Conservation (phyloP, 2,329 filamentous ascomycete species). For the Aspergillus sp. region DNA sequence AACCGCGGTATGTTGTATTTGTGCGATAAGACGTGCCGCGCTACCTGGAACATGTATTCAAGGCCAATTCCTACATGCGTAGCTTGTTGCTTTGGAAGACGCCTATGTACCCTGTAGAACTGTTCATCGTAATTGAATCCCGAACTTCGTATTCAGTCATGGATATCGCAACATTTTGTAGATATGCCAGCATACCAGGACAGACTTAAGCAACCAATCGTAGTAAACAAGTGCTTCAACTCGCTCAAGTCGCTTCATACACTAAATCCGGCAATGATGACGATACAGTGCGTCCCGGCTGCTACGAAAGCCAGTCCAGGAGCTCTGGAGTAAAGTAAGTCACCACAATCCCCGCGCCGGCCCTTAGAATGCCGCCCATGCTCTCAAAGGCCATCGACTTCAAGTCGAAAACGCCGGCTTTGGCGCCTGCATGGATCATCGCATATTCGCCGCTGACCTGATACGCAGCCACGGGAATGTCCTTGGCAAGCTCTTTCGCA, state of each 20-base stretch:
- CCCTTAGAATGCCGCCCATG: conserved; percentile 84
- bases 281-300: too few species aligned
- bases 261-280: neutral
- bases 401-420: conserved; percentile 91
- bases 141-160: too few species aligned
- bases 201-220: too few species aligned
- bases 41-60: too few species aligned
- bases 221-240: too few species aligned
- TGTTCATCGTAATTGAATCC: too few species aligned
- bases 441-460: conserved; percentile 96
- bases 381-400: conserved; percentile 92
- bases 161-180: too few species aligned
- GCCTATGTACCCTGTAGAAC: too few species aligned
- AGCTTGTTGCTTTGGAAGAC: too few species aligned
- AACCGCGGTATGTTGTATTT: neutral
- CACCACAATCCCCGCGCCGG: conserved; percentile 85
- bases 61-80: neutral
- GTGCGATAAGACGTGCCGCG: too few species aligned
- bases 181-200: too few species aligned
- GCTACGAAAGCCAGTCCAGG: conserved; percentile 49
- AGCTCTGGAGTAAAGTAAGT: conserved; percentile 87
- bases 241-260: too few species aligned
- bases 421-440: conserved; percentile 94
- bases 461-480: conserved; percentile 89
- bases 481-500: conserved; percentile 84